Percentiles rank a stretch among this genome's conserved stretches.
These are phyloP conservation scores for Friedmanniomyces endolithicus DNA, from an alignment of 495 filamentous ascomycete species.

Conservation along the genomic window DNA sequence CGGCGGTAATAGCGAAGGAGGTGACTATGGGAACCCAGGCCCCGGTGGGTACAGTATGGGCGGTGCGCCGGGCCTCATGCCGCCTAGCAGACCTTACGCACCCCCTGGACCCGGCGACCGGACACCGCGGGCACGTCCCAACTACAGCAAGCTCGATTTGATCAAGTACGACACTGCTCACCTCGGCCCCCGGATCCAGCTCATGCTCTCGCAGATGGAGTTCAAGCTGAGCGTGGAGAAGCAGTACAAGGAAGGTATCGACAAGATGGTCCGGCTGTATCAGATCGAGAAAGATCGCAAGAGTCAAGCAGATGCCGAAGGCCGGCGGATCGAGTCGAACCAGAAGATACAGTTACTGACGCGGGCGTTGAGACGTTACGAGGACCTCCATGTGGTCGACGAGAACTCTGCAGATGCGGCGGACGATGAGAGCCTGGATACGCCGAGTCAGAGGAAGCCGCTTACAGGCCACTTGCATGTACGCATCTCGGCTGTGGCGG, in stretches of 20 bases:
- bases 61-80: conserved; percentile 58
- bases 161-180: conserved; percentile 98
- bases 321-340: conserved; percentile 78
- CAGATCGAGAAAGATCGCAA: conserved; percentile 97
- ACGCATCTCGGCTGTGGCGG: conserved; percentile 74
- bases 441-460: conserved; percentile 86
- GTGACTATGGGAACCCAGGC: conserved; percentile 40
- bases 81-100: conserved; percentile 66
- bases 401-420: conserved; percentile 62
- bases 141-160: conserved; percentile 94
- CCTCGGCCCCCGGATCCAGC: conserved; percentile 92
- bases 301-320: conserved; percentile 84
- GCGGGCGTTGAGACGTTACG: conserved; percentile 90
- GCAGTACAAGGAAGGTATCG: conserved; percentile 97
- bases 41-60: conserved; percentile 44
- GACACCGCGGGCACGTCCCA: conserved; percentile 64
- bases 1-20: conserved; percentile 32
- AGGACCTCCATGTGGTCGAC: conserved; percentile 93
- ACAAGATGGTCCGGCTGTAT: conserved; percentile 98
- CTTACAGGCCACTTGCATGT: conserved; percentile 80
- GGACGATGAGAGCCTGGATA: conserved; percentile 95
- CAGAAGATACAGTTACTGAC: conserved; percentile 95
- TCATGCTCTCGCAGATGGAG: conserved; percentile 97
- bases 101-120: conserved; percentile 56
- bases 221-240: conserved; percentile 99